phyloP scores from a whole-genome alignment of 1,284 basidiomycete genomes.

The Cryptococcus wingfieldii region DNA sequence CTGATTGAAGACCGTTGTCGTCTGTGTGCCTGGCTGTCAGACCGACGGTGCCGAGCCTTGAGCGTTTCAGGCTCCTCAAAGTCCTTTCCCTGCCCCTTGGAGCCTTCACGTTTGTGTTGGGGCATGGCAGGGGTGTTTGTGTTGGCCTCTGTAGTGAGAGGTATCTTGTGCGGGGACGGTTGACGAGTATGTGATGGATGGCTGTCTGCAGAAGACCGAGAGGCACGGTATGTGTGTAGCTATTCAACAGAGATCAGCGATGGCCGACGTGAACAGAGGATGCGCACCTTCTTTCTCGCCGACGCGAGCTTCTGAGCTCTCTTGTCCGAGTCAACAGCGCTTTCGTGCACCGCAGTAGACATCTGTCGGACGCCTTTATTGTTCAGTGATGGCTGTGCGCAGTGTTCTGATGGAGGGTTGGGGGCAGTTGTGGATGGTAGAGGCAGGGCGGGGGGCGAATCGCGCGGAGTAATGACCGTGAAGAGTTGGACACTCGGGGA shows the following conservation, averaged over 20 bases:
- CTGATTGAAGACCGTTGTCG: slow-evolving; percentile 16
- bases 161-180: slow-evolving; percentile 15
- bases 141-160: slow-evolving; percentile 20
- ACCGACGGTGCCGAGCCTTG: neutral
- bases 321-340: slow-evolving; percentile 11
- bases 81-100: slow-evolving; percentile 16
- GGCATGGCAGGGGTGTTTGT: slow-evolving; percentile 9
- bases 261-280: neutral
- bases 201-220: slow-evolving; percentile 20
- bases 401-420: neutral
- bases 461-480: neutral
- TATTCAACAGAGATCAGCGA: slow-evolving; percentile 8
- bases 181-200: slow-evolving; percentile 5
- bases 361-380: neutral
- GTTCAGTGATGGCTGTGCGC: neutral
- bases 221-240: slow-evolving; percentile 41
- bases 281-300: slow-evolving; percentile 38
- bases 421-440: neutral
- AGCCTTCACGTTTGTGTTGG: slow-evolving; percentile 2
- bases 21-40: slow-evolving; percentile 17
- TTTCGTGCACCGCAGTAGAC: neutral
- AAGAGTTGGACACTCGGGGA: neutral
- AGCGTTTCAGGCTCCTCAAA: neutral
- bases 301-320: slow-evolving; percentile 34
- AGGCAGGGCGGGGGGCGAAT: neutral